Base-by-base conservation (phyloP, 441 rosid species). In the Euphorbia schlechtendalii region DNA sequence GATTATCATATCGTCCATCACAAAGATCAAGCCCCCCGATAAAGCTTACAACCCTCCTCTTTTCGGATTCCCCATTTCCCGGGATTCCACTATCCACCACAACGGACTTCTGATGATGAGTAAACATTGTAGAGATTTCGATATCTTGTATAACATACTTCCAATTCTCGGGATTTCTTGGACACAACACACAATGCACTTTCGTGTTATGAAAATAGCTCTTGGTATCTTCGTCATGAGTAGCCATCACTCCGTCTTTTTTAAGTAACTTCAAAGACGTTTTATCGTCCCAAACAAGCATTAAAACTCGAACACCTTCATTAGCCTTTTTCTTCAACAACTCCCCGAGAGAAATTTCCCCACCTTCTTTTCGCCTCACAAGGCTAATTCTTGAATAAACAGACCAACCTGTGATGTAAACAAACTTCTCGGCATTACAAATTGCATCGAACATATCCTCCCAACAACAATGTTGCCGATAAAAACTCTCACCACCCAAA, bases 221-320 rank as follows among this genome's bases (percentile, higher is more conserved):
- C 36, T 56, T 59, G 0, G 79, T 77, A 51, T 80, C 83, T 61
- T 77, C 74, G 63, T 77, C 81, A 51, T 77, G 79, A 2, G 83
- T 80, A 8, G 67, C 67, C 83, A 80, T 80, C 10, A 80, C 51
- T n/a, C 83, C 81, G 24, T 77, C 73, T 49, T 40, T 60, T 30
- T 71, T 76, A 1, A 80, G 59, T 21, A 74, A 49, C 71, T 71
- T 60, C 18, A 69, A 73, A 0, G 83, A 80, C 25, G 81, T 80
- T 61, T 73, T 58, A 20, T 80, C 83, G 18, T 80, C 77, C 83
- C 83, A 80, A 14, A 80, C 77, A 5, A 80, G 79, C 81, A 80
- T 51, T 27, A 74, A 64, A 17, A 80, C 79, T 45, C 43, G 58
- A 41, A 80, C 83, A 48, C 81, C 81, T 69, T 77, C 76, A 0